These are phyloP conservation scores for Nicotiana obtusifolia DNA, from an alignment of 257 asterid species.

Conservation along the genomic window DNA sequence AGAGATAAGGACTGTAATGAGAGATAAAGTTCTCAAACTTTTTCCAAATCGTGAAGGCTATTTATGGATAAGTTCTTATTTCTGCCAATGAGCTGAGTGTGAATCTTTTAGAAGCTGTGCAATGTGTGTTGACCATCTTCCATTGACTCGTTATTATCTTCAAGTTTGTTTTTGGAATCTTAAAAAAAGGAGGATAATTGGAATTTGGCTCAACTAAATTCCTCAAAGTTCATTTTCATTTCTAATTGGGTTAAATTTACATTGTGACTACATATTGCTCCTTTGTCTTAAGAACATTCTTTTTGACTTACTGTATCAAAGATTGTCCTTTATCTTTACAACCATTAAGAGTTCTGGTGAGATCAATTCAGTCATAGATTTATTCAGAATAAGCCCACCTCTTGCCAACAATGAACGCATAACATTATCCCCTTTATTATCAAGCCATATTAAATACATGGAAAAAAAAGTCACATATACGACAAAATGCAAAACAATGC, in stretches of 20 bases:
- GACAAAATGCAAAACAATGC: slow-evolving; percentile 5
- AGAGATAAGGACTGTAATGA: not conserved
- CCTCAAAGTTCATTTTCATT: not conserved
- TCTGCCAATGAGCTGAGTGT: not conserved
- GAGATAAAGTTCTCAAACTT: not conserved
- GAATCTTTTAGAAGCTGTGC: not conserved
- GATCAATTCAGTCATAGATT: not conserved
- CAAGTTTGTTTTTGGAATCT: not conserved
- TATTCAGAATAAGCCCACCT: not conserved
- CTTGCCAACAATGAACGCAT: not conserved
- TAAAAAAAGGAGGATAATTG: not conserved
- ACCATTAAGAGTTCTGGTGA: not conserved
- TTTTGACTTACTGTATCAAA: not conserved
- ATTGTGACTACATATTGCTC: not conserved
- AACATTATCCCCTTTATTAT: not conserved
- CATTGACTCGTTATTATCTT: not conserved
- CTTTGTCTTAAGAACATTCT: not conserved
- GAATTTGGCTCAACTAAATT: not conserved
- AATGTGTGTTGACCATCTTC: not conserved
- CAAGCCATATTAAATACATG: not conserved
- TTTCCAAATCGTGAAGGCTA: not conserved
- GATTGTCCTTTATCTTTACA: not conserved
- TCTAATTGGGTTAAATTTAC: not conserved
- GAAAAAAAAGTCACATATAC: not conserved
- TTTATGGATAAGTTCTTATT: not conserved